These are phyloP conservation scores for Fomitopsis serialis DNA, from an alignment of 768 basidiomycete species.

Conservation along the genomic window DNA sequence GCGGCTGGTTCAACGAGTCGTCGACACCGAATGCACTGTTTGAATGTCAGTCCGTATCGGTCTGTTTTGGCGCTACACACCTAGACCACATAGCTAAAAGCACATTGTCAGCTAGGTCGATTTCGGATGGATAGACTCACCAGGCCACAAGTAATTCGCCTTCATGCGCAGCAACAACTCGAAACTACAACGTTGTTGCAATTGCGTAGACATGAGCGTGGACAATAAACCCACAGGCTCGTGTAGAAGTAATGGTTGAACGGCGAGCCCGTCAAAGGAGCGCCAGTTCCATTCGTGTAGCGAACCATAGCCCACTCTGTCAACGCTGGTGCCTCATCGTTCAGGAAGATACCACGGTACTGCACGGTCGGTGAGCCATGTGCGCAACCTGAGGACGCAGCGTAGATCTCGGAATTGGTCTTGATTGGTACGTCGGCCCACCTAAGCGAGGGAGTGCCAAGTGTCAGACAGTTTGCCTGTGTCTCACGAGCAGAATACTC, in stretches of 20 bases:
- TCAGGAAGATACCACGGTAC: constrained; percentile 69
- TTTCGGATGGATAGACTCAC: constrained; percentile 10
- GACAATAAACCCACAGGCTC: constrained; percentile 37
- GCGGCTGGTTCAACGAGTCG: constrained; percentile 53
- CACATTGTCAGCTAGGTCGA: background rate
- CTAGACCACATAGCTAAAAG: constrained; percentile 25
- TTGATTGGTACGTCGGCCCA: constrained; percentile 76
- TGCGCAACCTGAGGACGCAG: constrained; percentile 31
- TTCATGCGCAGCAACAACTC: constrained; percentile 63
- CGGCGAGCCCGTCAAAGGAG: constrained; percentile 42
- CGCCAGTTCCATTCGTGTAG: constrained; percentile 60
- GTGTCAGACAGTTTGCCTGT: background rate
- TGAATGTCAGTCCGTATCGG: background rate
- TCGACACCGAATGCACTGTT: constrained; percentile 48
- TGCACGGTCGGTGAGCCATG: constrained; percentile 66
- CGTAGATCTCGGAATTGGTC: constrained; percentile 43
- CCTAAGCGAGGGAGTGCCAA: constrained; percentile 26
- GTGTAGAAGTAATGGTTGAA: constrained; percentile 61
- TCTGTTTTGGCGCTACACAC: constrained; percentile 22
- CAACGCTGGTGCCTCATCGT: constrained; percentile 71
- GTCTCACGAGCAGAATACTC: constrained; percentile 13
- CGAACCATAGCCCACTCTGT: constrained; percentile 68
- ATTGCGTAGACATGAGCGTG: too few species aligned
- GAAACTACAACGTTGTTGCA: constrained; percentile 49
- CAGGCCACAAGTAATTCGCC: constrained; percentile 69